A percentile compares a stretch with the other conserved stretches of the same genome.
Evolutionary conservation across 2,329 filamentous ascomycete genomes (phyloP).

Genomic region (Alternaria atra): DNA sequence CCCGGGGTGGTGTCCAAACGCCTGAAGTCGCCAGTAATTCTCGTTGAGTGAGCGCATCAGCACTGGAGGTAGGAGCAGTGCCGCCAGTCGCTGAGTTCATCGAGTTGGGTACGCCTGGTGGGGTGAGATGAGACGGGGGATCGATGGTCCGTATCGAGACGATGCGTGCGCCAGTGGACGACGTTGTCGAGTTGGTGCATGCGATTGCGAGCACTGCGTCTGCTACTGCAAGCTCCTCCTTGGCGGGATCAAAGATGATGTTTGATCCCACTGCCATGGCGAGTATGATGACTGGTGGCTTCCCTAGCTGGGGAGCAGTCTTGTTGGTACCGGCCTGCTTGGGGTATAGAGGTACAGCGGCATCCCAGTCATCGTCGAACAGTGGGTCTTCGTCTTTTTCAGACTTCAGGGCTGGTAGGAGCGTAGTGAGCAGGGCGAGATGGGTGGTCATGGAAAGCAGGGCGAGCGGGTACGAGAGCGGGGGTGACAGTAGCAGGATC

Average conservation of each 20-base stretch:
- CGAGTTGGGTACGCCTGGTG: constrained; percentile 58
- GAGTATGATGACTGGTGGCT: constrained; percentile 88
- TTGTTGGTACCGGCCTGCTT: constrained; percentile 47
- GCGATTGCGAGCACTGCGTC: constrained; percentile 89
- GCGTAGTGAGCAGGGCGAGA: constrained; percentile 87
- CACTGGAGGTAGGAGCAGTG: constrained; percentile 47
- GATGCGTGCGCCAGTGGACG: constrained; percentile 44
- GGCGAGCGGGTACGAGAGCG: constrained; percentile 90
- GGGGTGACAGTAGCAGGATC: constrained; percentile 93
- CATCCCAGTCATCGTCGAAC: constrained; percentile 98
- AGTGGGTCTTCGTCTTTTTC: constrained; percentile 94
- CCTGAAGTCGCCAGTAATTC: constrained; percentile 68
- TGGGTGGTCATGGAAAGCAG: constrained; percentile 93
- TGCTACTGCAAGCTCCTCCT: constrained; percentile 91
- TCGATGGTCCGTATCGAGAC: constrained; percentile 60
- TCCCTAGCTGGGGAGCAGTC: constrained; percentile 45
- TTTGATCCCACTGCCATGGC: constrained; percentile 87
- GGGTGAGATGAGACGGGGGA: constrained; percentile 59
- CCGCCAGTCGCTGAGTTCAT: constrained; percentile 58
- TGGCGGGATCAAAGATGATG: constrained; percentile 91
- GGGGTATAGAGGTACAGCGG: constrained; percentile 79
- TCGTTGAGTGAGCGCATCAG: constrained; percentile 56
- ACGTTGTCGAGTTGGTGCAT: constrained; percentile 59
- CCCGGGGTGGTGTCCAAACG: constrained; percentile 86
- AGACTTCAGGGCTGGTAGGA: constrained; percentile 84